Base-by-base conservation (phyloP, 495 filamentous ascomycete species). In the Penicillium odoratum region DNA sequence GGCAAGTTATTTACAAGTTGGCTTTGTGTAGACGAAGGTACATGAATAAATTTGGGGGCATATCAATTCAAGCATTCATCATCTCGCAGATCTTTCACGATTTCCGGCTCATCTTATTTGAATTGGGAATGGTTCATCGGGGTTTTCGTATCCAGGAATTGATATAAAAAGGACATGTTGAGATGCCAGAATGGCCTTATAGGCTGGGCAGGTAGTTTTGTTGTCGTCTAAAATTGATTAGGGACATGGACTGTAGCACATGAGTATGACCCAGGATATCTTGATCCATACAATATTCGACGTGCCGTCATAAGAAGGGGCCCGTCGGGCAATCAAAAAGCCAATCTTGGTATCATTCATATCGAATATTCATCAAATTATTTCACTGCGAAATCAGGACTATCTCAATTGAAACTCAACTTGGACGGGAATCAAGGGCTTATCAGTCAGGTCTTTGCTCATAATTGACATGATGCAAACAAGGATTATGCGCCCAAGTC, bases 281-380 rank as follows among this genome's bases (percentile, higher is more conserved):
- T 16, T 4, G 1, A n/a, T 40, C n/a, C 38, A 16, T 57, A 33
- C 38, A 29, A 30, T 1, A 6, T 18, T 25, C 10, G 33, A 30
- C 3, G 13, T 3, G 21, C 40, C 26, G 3, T 44, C 28, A 11
- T 60, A 40, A 1, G 46, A 3, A 6, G 11, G 3, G 13, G 58
- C 13, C n/a, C 48, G 44, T 3, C 26, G 48, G 26, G 58, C 58
- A 45, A 61, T 56, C 6, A 61, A 45, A 21, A 61, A 15, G 25
- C 53, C 58, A 40, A 61, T 56, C 7, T 61, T 61, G 5, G 58
- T 53, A 34, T 61, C 53, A 43, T 46, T 56, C 53, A 61, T 61
- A 3, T 26, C 26, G 43, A 8, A 15, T 43, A 0, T 43, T 13
- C 15, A 13, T 43, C 21, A 36, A 13, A 25, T 0, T 45, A 0